phyloP scores from a whole-genome alignment of 2,329 filamentous ascomycete genomes.

The Aspergillus sp. region DNA sequence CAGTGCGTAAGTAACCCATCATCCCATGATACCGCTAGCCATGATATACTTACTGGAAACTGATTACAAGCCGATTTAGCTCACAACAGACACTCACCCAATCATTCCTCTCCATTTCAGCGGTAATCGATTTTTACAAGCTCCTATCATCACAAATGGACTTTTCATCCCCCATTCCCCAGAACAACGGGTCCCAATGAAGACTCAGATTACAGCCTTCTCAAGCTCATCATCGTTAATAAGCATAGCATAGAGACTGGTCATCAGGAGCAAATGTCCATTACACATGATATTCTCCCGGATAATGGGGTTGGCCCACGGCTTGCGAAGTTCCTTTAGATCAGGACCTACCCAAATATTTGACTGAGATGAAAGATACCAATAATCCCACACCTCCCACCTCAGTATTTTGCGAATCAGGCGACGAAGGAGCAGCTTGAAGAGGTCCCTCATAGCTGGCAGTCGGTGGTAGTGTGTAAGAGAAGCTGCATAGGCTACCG shows the following conservation, averaged over 20 bases:
- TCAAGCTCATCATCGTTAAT: constrained; percentile 39
- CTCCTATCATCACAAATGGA: constrained; percentile 28
- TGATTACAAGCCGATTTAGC: constrained; percentile 41
- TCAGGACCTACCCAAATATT: constrained; percentile 31
- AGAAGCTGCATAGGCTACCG: constrained; percentile 34
- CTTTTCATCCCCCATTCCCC: constrained; percentile 29
- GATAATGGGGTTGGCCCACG: constrained; percentile 37
- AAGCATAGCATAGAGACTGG: constrained; percentile 36
- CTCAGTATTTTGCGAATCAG: constrained; percentile 39
- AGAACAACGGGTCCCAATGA: constrained; percentile 36
- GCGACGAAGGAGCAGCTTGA: constrained; percentile 28
- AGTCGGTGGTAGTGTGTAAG: constrained; percentile 36
- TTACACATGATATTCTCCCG: constrained; percentile 41
- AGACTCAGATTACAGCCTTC: constrained; percentile 27
- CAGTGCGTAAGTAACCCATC: constrained; percentile 1
- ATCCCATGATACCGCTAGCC: background rate
- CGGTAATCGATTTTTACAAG: constrained; percentile 30
- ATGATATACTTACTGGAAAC: constrained; percentile 29
- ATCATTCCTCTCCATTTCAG: constrained; percentile 32
- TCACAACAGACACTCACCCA: constrained; percentile 42
- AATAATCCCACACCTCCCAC: constrained; percentile 39
- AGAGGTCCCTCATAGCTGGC: constrained; percentile 27
- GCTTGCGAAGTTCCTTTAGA: constrained; percentile 33
- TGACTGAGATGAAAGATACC: constrained; percentile 34
- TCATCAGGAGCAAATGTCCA: constrained; percentile 37